Evolutionary conservation across 108 stramenopile genomes (phyloP).

Genomic region (Hondaea fermentalgiana): DNA sequence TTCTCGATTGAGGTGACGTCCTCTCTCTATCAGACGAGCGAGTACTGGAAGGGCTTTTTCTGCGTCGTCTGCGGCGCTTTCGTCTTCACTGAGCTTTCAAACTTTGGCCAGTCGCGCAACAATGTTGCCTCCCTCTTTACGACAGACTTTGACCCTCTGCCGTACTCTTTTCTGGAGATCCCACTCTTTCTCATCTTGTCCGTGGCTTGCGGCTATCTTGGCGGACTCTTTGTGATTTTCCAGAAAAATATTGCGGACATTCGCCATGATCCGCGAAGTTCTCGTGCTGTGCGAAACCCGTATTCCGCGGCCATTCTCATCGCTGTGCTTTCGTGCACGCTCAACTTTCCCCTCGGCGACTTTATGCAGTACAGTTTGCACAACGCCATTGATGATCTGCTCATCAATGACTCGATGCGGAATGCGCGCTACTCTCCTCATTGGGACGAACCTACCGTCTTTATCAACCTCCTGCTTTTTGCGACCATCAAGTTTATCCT

Average conservation of each 20-base stretch:
- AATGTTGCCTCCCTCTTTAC: background rate
- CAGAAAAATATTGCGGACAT: background rate
- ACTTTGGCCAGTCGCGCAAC: constrained; percentile 10
- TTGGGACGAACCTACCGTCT: background rate
- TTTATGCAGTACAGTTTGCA: background rate
- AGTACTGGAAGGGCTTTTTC: constrained; percentile 44
- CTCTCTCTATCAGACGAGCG: constrained; percentile 35
- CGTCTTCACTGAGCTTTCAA: constrained; percentile 4
- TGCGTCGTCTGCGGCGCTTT: constrained; percentile 31
- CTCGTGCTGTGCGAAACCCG: background rate
- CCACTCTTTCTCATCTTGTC: constrained; percentile 12
- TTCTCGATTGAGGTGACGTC: constrained; percentile 46
- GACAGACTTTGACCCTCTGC: background rate
- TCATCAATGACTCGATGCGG: background rate
- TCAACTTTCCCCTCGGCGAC: background rate
- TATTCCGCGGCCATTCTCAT: background rate
- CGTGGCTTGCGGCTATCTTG: constrained; percentile 9
- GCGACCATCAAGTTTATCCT: constrained; percentile 19
- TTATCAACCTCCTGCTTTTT: constrained; percentile 9
- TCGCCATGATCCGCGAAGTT: background rate
- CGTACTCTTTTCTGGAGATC: constrained; percentile 10
- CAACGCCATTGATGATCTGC: constrained; percentile 12
- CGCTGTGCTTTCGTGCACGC: background rate
- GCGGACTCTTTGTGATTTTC: constrained; percentile 12
- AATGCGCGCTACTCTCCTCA: background rate